A percentile compares a stretch with the other conserved stretches of the same genome.
Evolutionary conservation across 2,329 filamentous ascomycete species (phyloP).

Genomic region (Grosmannia serpens): DNA sequence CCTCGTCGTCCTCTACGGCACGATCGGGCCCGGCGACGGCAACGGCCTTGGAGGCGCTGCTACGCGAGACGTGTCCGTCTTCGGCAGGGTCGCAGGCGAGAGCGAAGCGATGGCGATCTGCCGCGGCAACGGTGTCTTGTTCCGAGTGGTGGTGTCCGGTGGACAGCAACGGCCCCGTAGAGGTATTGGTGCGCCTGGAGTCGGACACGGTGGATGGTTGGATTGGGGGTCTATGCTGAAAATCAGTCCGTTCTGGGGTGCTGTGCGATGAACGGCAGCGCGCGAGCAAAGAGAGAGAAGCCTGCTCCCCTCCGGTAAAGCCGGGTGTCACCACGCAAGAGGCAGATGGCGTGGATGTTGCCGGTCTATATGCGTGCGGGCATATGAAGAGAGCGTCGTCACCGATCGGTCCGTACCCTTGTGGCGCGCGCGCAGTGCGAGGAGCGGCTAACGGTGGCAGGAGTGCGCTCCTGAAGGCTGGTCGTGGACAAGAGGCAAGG

Average conservation of each 20-base stretch:
- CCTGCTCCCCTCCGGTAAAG: background rate
- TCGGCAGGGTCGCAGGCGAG: background rate
- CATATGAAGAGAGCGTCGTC: background rate
- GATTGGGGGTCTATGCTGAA: background rate
- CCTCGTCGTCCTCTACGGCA: slow-evolving; percentile 18
- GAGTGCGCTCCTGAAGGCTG: background rate
- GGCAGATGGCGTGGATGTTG: background rate
- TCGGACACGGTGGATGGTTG: slow-evolving; percentile 9
- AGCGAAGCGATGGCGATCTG: background rate
- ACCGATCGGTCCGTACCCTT: background rate
- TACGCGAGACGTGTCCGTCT: background rate
- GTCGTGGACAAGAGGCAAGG: background rate
- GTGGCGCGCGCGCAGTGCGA: background rate
- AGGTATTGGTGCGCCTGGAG: slow-evolving; percentile 3
- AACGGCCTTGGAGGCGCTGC: slow-evolving; percentile 1
- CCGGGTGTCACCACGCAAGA: background rate
- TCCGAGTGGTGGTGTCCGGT: background rate
- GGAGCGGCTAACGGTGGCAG: background rate
- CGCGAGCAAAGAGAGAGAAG: background rate
- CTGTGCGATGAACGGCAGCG: background rate
- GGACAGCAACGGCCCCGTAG: slow-evolving; percentile 4
- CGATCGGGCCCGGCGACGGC: slow-evolving; percentile 6
- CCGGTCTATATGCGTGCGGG: background rate
- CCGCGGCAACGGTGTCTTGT: background rate
- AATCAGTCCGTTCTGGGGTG: background rate